Conservation (phyloP, 2,329 filamentous ascomycete species). For the Botrytis fragariae region DNA sequence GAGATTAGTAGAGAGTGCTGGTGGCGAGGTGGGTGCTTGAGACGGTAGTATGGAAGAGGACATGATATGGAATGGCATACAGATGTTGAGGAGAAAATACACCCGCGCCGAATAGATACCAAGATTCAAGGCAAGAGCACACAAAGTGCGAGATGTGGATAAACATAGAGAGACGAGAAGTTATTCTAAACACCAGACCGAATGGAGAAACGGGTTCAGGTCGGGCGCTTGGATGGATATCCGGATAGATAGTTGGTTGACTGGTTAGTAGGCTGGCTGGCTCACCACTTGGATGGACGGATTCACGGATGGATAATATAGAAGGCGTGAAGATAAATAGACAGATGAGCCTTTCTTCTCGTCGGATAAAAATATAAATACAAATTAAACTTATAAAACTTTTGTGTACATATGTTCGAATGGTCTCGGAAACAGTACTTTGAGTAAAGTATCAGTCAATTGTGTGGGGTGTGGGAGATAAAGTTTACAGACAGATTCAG, state of each 20-base stretch:
- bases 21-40: constrained; percentile 26
- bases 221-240: constrained; percentile 4
- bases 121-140: neutral
- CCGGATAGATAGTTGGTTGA: neutral
- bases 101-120: neutral
- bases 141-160: neutral
- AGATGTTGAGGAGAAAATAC: neutral
- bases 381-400: neutral
- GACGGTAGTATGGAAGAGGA: neutral
- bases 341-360: neutral
- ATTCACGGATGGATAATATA: constrained; percentile 2
- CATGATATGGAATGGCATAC: neutral
- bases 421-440: too few relatives aligned
- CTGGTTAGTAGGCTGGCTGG: neutral
- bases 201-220: neutral
- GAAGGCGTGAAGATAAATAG: neutral
- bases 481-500: rapidly evolving
- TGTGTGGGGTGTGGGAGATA: too few relatives aligned
- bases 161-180: neutral
- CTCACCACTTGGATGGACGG: neutral
- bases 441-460: too few relatives aligned
- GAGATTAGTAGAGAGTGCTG: constrained; percentile 62
- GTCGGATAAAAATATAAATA: neutral
- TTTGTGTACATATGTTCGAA: neutral
- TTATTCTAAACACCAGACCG: neutral